Base-by-base conservation (phyloP, 1,284 basidiomycete species). In the Rhodotorula sp. region DNA sequence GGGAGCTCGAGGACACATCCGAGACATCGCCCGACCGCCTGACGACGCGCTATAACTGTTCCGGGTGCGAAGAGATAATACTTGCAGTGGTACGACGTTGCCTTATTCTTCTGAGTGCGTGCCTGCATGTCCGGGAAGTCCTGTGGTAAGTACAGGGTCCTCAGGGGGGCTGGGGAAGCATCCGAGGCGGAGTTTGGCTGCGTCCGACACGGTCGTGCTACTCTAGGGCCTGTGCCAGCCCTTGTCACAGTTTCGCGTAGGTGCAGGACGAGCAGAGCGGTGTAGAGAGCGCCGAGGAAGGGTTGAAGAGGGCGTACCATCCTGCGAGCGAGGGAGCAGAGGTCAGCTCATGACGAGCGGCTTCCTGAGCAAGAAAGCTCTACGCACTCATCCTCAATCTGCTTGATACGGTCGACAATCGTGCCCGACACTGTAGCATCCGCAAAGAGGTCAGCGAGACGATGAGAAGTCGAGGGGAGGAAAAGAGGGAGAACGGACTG, bases 61-160 rank as follows among this genome's bases (percentile, higher is more conserved):
- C 34, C 5, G 12, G 49, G n/a, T 14, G 49, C 16, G 17, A 59
- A 16, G 42, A 23, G 25, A 27, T 4, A 3, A 54, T 17, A 34
- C 34, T n/a, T 19, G 54, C 77, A 54, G 57, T 77, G 81, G 74
- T 73, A 82, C 78, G 83, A 82, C 17, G 84, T 83, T 53, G 62
- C 85, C 89, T 99, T 99, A 84, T 99, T 98, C 85, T 96, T 97
- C 87, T 97, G 91, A 78, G 93, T 93, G 89, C 80, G 61, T 74
- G 73, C 63, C 67, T 73, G 50, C 41, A n/a, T 23, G 7, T 19
- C 1, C 41, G 62, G 25, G 61, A 48, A 66, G 49, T 23, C 7
- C 5, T 14, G 1, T 21, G 7, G 21, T 23, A 16, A 66, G 59
- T 46, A 41, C 23, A 46, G 61, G 21, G 34, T 19, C 50, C 19